These are phyloP conservation scores for Podaxis sp. DNA, from an alignment of 768 basidiomycete species.

Conservation along the genomic window DNA sequence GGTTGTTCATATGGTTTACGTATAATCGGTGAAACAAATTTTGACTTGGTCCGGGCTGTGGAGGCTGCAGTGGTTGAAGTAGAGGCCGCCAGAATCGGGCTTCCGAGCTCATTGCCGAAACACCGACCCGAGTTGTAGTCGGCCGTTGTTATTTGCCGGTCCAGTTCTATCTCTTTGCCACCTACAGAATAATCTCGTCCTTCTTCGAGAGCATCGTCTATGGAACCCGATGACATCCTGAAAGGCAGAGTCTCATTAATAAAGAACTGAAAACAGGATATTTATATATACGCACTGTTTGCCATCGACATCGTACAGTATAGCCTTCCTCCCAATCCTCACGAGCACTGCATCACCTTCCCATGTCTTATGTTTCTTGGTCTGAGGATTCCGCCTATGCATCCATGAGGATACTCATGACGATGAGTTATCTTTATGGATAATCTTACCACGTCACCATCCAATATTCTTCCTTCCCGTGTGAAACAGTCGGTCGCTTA, in stretches of 20 bases:
- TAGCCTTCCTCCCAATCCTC: constrained; percentile 36
- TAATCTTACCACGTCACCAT: constrained; percentile 68
- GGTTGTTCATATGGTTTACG: background rate
- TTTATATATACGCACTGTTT: constrained; percentile 45
- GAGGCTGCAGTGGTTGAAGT: constrained; percentile 17
- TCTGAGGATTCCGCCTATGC: constrained; percentile 60
- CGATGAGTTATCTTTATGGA: background rate
- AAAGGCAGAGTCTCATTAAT: background rate
- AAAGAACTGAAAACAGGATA: background rate
- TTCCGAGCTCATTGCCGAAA: constrained; percentile 36
- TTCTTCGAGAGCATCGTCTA: constrained; percentile 34
- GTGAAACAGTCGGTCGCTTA: constrained; percentile 28
- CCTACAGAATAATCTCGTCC: constrained; percentile 35
- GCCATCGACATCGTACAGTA: constrained; percentile 59
- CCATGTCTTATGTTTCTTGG: constrained; percentile 88
- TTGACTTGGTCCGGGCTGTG: constrained; percentile 17
- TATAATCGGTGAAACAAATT: constrained; percentile 22
- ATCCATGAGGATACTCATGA: background rate
- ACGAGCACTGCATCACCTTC: constrained; percentile 76
- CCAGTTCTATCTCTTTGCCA: constrained; percentile 63
- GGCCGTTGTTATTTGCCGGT: constrained; percentile 45
- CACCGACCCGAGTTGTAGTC: constrained; percentile 66
- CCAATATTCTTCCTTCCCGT: constrained; percentile 47
- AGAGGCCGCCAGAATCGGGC: constrained; percentile 3
- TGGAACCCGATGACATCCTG: constrained; percentile 51